Evolutionary conservation across 2,329 filamentous ascomycete species (phyloP).

Genomic region (Claviceps lovelessii): DNA sequence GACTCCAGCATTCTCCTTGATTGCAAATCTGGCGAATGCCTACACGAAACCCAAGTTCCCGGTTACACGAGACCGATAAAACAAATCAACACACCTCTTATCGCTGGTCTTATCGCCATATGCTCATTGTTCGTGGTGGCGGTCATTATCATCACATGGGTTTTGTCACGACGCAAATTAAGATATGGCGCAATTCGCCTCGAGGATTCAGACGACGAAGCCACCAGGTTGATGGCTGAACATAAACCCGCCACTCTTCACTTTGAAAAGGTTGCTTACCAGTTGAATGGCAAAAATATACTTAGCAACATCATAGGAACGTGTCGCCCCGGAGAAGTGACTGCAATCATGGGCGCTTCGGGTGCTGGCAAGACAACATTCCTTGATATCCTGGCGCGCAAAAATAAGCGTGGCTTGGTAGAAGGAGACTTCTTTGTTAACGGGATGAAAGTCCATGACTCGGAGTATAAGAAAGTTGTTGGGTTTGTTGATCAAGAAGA

Average conservation of each 20-base stretch:
- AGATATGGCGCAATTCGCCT: conserved; percentile 62
- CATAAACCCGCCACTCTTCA: conserved; percentile 82
- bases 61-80: conserved; percentile 82
- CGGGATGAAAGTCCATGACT: conserved; percentile 72
- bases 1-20: conserved; percentile 75
- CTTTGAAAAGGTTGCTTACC: conserved; percentile 79
- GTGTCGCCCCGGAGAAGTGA: conserved; percentile 87
- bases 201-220: conserved; percentile 83
- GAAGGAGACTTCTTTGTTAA: conserved; percentile 82
- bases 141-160: conserved; percentile 73
- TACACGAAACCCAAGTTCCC: conserved; percentile 84
- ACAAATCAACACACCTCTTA: conserved; percentile 91
- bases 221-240: conserved; percentile 71
- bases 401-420: conserved; percentile 79
- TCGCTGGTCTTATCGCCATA: conserved; percentile 81
- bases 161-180: conserved; percentile 61
- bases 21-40: conserved; percentile 78
- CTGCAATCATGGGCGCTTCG: conserved; percentile 96
- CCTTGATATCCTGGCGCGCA: conserved; percentile 85
- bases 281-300: conserved; percentile 77
- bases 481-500: conserved; percentile 98
- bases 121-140: conserved; percentile 80
- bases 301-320: conserved; percentile 67
- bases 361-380: conserved; percentile 97
- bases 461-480: conserved; percentile 79